Evolutionary conservation across 306 rosid genomes (phyloP).

Genomic region (Malus asiatica): DNA sequence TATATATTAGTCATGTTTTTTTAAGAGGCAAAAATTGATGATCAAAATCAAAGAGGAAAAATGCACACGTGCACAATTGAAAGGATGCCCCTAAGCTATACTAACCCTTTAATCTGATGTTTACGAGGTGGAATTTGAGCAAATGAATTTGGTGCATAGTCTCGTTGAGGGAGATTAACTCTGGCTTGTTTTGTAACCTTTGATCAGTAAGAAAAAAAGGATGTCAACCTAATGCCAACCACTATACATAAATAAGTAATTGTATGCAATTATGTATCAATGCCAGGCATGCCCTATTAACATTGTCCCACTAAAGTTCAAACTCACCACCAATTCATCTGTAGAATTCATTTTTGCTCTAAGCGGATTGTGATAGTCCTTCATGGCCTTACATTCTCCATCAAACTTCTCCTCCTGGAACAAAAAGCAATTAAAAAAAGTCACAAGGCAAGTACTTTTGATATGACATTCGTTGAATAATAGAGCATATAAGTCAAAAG

Average conservation of each 20-base stretch:
- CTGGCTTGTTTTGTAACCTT: slow-evolving; percentile 54
- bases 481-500: not conserved
- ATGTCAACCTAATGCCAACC: slow-evolving; percentile 21
- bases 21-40: not conserved
- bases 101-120: slow-evolving; percentile 49
- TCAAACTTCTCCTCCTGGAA: slow-evolving; percentile 46
- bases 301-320: slow-evolving; percentile 13
- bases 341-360: slow-evolving; percentile 42
- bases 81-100: slow-evolving; percentile 6
- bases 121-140: slow-evolving; percentile 42
- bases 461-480: not conserved
- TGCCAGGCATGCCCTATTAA: not conserved
- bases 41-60: not conserved
- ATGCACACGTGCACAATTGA: not conserved
- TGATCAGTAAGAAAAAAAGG: slow-evolving; percentile 3
- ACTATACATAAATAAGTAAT: not conserved
- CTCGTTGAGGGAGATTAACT: slow-evolving; percentile 40
- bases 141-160: slow-evolving; percentile 26
- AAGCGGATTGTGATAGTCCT: slow-evolving; percentile 28
- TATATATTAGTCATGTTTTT: not conserved
- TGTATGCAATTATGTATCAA: not conserved
- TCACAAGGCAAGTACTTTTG: slow-evolving; percentile 13
- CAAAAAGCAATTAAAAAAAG: slow-evolving; percentile 15
- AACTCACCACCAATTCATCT: slow-evolving; percentile 62
- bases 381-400: slow-evolving; percentile 39